These are phyloP conservation scores for Stipa capillata DNA, from an alignment of 176 grass and related monocot genomes.

Conservation along the genomic window DNA sequence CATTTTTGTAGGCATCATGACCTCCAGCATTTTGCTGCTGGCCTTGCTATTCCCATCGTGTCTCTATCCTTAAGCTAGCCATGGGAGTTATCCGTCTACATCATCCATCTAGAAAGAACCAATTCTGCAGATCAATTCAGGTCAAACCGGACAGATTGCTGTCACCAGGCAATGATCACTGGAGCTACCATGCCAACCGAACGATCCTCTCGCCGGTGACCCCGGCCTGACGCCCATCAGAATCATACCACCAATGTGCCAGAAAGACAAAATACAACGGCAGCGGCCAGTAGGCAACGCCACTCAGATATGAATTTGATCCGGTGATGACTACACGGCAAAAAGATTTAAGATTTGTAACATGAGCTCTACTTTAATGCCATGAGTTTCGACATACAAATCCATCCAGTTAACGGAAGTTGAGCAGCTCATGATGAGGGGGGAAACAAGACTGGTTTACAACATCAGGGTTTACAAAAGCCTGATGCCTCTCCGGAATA, in stretches of 20 bases:
- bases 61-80: not conserved
- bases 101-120: not conserved
- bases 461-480: slow-evolving; percentile 21
- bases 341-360: not conserved
- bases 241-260: not conserved
- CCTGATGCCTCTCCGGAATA: slow-evolving; percentile 13
- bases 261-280: too few species aligned
- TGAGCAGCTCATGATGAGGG: not conserved
- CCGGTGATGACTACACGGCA: not conserved
- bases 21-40: not conserved
- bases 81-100: not conserved
- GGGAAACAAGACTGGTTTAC: not conserved
- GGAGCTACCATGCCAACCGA: not conserved
- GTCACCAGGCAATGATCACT: not conserved
- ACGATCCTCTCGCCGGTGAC: slow-evolving; percentile 2
- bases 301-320: not conserved
- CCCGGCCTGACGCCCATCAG: not conserved
- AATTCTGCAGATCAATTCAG: not conserved
- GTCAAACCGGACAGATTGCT: not conserved
- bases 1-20: not conserved
- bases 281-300: not conserved
- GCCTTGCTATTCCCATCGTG: not conserved
- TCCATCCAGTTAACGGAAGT: not conserved
- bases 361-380: slow-evolving; percentile 11
- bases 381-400: slow-evolving; percentile 18